phyloP scores from a whole-genome alignment of 805 yeast genomes.

The Blastobotrys chiropterorum region DNA sequence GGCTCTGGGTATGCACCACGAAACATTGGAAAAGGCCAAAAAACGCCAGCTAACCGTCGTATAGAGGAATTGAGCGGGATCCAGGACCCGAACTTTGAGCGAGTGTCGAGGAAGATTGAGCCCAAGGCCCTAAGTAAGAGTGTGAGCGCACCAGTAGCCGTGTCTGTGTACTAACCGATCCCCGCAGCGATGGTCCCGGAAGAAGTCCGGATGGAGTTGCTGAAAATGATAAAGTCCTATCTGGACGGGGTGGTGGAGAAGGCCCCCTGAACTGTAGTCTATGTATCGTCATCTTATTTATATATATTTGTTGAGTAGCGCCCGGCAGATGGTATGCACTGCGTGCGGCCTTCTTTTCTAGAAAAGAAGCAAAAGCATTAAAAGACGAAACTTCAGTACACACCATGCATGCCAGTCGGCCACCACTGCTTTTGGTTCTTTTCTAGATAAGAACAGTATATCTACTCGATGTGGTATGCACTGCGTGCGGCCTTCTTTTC shows the following conservation, averaged over 20 bases:
- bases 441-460: no score
- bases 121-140: constrained; percentile 58
- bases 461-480: no score
- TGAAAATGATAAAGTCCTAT: constrained; percentile 41
- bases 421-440: no score
- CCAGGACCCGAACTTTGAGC: constrained; percentile 45
- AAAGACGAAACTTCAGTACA: no score
- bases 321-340: no score
- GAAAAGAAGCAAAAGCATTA: no score
- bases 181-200: constrained; percentile 53
- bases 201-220: constrained; percentile 51
- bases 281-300: neutral
- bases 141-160: neutral
- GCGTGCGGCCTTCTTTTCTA: no score
- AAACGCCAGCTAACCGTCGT: neutral
- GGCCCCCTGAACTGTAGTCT: constrained; percentile 9
- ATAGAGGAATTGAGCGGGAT: constrained; percentile 36
- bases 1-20: constrained; percentile 41
- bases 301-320: no score
- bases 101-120: constrained; percentile 46
- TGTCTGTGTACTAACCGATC: neutral
- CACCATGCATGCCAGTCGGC: no score
- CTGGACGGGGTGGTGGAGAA: constrained; percentile 18
- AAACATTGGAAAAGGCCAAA: neutral
- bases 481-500: no score